Evolutionary conservation across 2,329 filamentous ascomycete genomes (phyloP).

Genomic region (Ascocoryne sarcoides): DNA sequence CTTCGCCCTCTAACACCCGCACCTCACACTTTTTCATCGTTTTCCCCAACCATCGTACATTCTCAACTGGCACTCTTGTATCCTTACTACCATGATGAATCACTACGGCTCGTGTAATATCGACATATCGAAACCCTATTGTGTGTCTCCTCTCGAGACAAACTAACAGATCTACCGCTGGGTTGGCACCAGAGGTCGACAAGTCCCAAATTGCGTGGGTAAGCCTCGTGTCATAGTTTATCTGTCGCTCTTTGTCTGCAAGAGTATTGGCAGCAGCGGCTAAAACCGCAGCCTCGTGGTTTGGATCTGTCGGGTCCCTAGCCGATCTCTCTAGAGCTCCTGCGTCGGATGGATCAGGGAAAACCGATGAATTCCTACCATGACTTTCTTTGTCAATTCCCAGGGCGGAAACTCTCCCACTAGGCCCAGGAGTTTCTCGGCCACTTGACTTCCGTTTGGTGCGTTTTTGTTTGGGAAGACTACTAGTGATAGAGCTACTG

Average conservation of each 20-base stretch:
- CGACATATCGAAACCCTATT: conserved; percentile 94
- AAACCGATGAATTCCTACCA: conserved; percentile 23
- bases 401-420: conserved; percentile 28
- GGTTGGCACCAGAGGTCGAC: conserved; percentile 84
- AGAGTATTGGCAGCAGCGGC: conserved; percentile 51
- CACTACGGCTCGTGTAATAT: conserved; percentile 83
- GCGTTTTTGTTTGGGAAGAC: conserved; percentile 58
- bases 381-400: conserved; percentile 28
- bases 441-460: conserved; percentile 48
- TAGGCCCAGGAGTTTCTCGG: conserved; percentile 29
- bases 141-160: conserved; percentile 85
- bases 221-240: conserved; percentile 72
- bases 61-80: conserved; percentile 86
- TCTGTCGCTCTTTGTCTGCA: conserved; percentile 62
- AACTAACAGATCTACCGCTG: conserved; percentile 84
- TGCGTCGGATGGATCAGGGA: conserved; percentile 22
- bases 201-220: conserved; percentile 93
- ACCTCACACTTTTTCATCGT: conserved; percentile 92
- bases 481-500: conserved; percentile 74
- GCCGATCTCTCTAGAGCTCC: conserved; percentile 21
- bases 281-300: conserved; percentile 26
- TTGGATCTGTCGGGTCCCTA: conserved; percentile 22
- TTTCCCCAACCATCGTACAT: conserved; percentile 89
- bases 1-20: conserved; percentile 79
- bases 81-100: conserved; percentile 93